A percentile compares a stretch with the other conserved stretches of the same genome.
These are phyloP conservation scores for Tulasnella sp. DNA, from an alignment of 768 basidiomycete species.

Conservation along the genomic window DNA sequence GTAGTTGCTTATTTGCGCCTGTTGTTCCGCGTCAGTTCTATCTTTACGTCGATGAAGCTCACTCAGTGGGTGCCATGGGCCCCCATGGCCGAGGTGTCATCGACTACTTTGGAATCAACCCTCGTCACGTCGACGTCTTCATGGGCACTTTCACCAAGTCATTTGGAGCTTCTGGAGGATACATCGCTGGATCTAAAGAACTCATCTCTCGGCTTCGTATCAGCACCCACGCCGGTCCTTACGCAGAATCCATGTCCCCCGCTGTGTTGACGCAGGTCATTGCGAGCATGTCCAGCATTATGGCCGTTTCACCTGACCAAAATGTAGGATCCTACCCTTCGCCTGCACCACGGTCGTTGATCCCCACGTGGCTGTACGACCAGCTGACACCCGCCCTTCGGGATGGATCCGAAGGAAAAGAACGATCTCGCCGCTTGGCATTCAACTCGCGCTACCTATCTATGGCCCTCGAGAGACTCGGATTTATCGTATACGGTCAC, in stretches of 20 bases:
- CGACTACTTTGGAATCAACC: conserved; percentile 84
- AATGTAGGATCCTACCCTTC: conserved; percentile 33
- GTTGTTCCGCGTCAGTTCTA: conserved; percentile 77
- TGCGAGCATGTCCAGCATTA: conserved; percentile 91
- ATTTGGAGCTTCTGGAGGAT: conserved; percentile 89
- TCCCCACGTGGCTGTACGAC: conserved; percentile 60
- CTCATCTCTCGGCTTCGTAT: conserved; percentile 75
- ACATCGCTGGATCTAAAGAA: conserved; percentile 73
- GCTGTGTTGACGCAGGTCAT: conserved; percentile 84
- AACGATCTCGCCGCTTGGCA: conserved; percentile 75
- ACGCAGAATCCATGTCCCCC: conserved; percentile 86
- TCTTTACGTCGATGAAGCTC: conserved; percentile 92
- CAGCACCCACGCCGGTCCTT: conserved; percentile 67
- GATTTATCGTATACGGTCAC: conserved; percentile 94
- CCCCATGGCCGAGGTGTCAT: conserved; percentile 89
- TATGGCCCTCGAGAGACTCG: conserved; percentile 73
- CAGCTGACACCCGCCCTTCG: conserved; percentile 57
- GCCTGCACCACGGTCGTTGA: conserved; percentile 41
- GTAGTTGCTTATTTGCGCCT: too few species aligned
- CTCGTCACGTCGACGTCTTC: conserved; percentile 73
- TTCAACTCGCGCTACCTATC: conserved; percentile 94
- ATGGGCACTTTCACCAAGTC: conserved; percentile 99
- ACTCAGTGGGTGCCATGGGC: conserved; percentile 92
- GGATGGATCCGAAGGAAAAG: conserved; percentile 74
- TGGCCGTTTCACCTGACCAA: conserved; percentile 45